Evolutionary conservation across 139 green algal genomes (phyloP), one percentile per base, ranked within the genome.

Genomic region (Haematococcus lacustris): DNA sequence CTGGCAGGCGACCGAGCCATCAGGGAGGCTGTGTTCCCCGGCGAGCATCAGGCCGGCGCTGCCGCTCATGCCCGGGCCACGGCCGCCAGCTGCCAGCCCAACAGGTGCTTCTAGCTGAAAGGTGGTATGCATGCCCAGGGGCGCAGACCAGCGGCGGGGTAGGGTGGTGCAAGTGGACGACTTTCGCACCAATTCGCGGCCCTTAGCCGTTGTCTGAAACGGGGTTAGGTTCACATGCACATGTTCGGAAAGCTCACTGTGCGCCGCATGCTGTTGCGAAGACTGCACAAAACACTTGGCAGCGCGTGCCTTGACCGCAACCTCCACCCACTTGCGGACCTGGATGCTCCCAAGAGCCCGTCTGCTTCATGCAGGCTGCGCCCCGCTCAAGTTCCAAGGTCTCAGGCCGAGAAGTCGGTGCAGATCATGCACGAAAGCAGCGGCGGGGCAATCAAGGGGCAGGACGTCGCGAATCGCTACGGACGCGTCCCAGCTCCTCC

Each of bases 351-450:
- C n/a, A n/a, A n/a, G n/a, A n/a, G n/a, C n/a, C 47, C 47, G 21
- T 57, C 13, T 28, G 13, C 13, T 28, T 71, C 43, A 3, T 62
- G 41, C 73, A 83, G 78, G 65, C 35, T 78, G 23, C 69, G 78
- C 0, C 78, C 73, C 6, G 73, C 70, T 1, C 70, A 80, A 30
- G 78, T 83, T 2, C 26, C 66, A 0, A 13, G 59, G 6, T 34
- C 33, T 35, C 47, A 34, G 13, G 78, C 73, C 33, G 78, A 83
- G 73, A 83, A 83, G 78, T 66, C 17, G 3, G 78, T 83, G 0
- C 78, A 78, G 57, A 83, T 83, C 73, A 83, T 80, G 73, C 73
- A 78, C 3, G 78, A 71, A 7, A 78, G 47, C 70, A 80, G 78
- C 67, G 78, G 78, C 23, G 78, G 78, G 4, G 59, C 37, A 4